A percentile compares a stretch with the other conserved stretches of the same genome.
Conservation (phyloP, 2,329 filamentous ascomycete species). For the Pseudogymnoascus sp. region DNA sequence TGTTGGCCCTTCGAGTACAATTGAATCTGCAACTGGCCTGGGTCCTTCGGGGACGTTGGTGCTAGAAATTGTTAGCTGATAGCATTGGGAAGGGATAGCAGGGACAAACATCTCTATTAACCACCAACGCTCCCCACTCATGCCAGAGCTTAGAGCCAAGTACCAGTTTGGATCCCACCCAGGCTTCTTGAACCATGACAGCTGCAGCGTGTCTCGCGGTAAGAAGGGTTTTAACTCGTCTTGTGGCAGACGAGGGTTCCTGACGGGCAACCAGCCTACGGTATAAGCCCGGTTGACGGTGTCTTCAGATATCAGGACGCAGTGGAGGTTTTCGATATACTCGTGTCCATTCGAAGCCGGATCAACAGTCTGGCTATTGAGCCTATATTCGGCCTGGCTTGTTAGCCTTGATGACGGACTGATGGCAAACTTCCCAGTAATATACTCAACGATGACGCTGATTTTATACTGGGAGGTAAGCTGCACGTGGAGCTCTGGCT, state of each 20-base stretch:
- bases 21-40: not conserved
- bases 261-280: constrained; percentile 52
- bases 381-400: constrained; percentile 51
- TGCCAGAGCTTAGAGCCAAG: constrained; percentile 61
- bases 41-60: constrained; percentile 13
- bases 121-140: constrained; percentile 74
- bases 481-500: constrained; percentile 62
- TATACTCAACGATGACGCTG: constrained; percentile 63
- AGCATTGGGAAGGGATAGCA: not conserved
- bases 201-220: constrained; percentile 54
- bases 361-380: constrained; percentile 53
- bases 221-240: constrained; percentile 53
- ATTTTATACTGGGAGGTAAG: constrained; percentile 57
- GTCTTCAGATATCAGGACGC: constrained; percentile 53
- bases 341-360: constrained; percentile 50
- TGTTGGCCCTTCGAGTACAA: constrained; percentile 13
- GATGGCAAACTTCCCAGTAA: constrained; percentile 69
- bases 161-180: constrained; percentile 71
- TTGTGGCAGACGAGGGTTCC: constrained; percentile 39
- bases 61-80: constrained; percentile 13
- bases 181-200: constrained; percentile 61
- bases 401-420: constrained; percentile 55
- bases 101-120: constrained; percentile 46
- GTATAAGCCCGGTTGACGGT: constrained; percentile 53
- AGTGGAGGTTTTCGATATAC: constrained; percentile 56